Conservation (phyloP, 257 asterid species). For the Solanum phureja region DNA sequence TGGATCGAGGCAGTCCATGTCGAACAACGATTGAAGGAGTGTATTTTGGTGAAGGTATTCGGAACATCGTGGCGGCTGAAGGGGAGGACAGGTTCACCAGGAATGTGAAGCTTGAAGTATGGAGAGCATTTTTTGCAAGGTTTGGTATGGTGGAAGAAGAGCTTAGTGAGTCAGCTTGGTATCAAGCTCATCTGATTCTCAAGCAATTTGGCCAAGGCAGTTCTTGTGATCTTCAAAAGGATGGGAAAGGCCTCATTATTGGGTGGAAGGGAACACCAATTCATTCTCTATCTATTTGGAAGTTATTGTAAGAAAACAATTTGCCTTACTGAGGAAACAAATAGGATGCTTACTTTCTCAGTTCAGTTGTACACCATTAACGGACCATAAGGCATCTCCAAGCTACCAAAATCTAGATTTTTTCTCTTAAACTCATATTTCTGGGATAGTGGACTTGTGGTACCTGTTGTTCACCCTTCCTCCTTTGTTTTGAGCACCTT, state of each 20-base stretch:
- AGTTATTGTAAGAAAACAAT: slow-evolving; percentile 1
- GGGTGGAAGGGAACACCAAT: slow-evolving; percentile 52
- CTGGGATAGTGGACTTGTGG: not conserved
- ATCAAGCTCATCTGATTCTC: slow-evolving; percentile 36
- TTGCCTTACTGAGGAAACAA: not conserved
- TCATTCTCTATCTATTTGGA: slow-evolving; percentile 37
- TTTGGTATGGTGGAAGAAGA: slow-evolving; percentile 41
- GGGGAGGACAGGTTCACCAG: slow-evolving; percentile 39
- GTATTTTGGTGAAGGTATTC: slow-evolving; percentile 44
- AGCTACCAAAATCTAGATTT: not conserved
- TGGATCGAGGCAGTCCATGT: slow-evolving; percentile 22
- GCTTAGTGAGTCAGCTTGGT: slow-evolving; percentile 33
- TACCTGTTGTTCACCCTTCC: slow-evolving; percentile 1
- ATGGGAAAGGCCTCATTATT: slow-evolving; percentile 29
- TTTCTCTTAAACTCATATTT: not conserved
- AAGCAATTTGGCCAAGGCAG: slow-evolving; percentile 25
- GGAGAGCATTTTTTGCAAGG: slow-evolving; percentile 48
- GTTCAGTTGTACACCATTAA: not conserved
- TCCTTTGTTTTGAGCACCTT: slow-evolving; percentile 1
- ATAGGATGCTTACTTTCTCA: not conserved
- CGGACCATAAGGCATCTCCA: not conserved
- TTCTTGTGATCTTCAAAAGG: slow-evolving; percentile 24
- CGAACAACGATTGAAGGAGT: slow-evolving; percentile 32
- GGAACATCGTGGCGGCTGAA: slow-evolving; percentile 40
- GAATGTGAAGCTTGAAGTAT: slow-evolving; percentile 48